Conservation (phyloP, 495 filamentous ascomycete genomes). For the Podospora pseudopauciseta region DNA sequence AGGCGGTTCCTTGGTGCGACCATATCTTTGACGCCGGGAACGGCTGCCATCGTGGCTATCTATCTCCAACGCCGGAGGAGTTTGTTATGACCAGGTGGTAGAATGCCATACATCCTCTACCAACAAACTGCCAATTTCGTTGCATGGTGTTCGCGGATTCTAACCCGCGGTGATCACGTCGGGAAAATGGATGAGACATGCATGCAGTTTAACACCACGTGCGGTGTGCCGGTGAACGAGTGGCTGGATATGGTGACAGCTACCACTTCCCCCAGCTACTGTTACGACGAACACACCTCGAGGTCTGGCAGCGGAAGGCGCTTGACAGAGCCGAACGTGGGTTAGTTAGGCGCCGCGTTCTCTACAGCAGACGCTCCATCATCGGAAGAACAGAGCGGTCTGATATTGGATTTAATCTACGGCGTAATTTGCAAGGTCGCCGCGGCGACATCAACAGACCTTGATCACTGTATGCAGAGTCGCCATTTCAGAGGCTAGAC, state of each 20-base stretch:
- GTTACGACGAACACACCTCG: not conserved
- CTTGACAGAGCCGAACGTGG: conserved; percentile 16
- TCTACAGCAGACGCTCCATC: conserved; percentile 16
- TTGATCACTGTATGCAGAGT: conserved; percentile 5
- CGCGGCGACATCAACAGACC: conserved; percentile 12
- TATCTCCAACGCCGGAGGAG: conserved; percentile 30
- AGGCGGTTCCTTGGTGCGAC: conserved; percentile 21
- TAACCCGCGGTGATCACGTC: conserved; percentile 21
- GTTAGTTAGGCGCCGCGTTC: conserved; percentile 21
- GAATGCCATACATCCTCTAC: conserved; percentile 23
- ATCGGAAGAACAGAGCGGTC: conserved; percentile 28
- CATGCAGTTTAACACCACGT: conserved; percentile 30
- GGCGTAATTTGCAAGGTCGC: conserved; percentile 25
- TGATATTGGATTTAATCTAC: conserved; percentile 31
- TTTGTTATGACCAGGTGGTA: conserved; percentile 10
- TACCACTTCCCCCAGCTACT: conserved; percentile 8
- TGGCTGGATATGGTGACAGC: conserved; percentile 13
- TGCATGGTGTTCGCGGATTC: conserved; percentile 8
- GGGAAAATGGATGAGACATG: conserved; percentile 23
- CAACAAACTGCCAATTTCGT: conserved; percentile 15
- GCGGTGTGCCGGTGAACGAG: conserved; percentile 11
- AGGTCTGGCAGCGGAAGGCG: conserved; percentile 9
- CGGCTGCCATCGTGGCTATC: conserved; percentile 23
- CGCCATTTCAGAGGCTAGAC: conserved; percentile 6
- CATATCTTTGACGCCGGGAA: conserved; percentile 18